Conservation (phyloP, 2,329 filamentous ascomycete species). For the Verruconis gallopava region DNA sequence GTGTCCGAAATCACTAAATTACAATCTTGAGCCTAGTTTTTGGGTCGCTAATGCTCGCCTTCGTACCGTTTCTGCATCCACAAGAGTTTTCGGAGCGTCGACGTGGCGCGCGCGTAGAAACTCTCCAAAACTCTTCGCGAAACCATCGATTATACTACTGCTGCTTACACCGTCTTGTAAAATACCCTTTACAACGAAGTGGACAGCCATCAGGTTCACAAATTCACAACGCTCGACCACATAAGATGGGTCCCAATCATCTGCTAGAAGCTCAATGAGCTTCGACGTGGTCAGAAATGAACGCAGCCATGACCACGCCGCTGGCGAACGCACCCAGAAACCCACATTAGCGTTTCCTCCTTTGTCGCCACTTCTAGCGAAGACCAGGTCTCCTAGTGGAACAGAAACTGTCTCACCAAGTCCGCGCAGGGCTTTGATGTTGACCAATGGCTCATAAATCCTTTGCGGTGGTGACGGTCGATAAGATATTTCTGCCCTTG, state of each 20-base stretch:
- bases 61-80: not conserved
- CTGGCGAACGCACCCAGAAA: constrained; percentile 14
- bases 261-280: constrained; percentile 15
- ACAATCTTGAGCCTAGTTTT: not conserved
- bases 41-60: not conserved
- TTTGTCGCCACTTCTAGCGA: constrained; percentile 18
- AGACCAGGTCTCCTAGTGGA: constrained; percentile 11
- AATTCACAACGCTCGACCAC: constrained; percentile 13
- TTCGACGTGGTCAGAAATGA: constrained; percentile 14
- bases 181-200: constrained; percentile 3
- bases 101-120: constrained; percentile 3
- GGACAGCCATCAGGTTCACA: not conserved
- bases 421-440: constrained; percentile 12
- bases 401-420: not conserved
- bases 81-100: not conserved
- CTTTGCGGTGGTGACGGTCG: constrained; percentile 10
- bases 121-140: constrained; percentile 4
- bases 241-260: constrained; percentile 12
- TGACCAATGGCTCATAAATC: constrained; percentile 18
- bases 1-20: too few species aligned
- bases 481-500: constrained; percentile 21
- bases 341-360: constrained; percentile 3
- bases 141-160: not conserved
- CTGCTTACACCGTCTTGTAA: not conserved
- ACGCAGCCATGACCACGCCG: constrained; percentile 17